phyloP scores from a whole-genome alignment of 2,329 filamentous ascomycete genomes.

The Nemania diffusa region DNA sequence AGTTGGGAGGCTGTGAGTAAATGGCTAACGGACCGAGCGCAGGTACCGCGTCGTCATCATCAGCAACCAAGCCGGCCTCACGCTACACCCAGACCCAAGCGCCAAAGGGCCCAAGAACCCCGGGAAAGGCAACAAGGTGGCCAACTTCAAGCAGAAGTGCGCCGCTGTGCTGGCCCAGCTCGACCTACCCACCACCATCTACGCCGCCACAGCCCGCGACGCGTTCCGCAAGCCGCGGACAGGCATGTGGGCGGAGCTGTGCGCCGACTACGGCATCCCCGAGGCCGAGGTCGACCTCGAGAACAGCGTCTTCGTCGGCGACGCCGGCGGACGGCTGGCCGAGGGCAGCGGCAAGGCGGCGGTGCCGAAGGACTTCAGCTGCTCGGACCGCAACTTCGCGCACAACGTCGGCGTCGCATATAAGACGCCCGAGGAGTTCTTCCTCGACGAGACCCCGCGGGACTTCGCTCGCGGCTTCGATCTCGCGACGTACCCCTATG shows the following conservation, averaged over 20 bases:
- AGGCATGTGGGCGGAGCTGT: conserved; percentile 83
- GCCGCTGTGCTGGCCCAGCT: conserved; percentile 74
- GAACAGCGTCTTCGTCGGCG: conserved; percentile 86
- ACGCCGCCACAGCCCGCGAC: conserved; percentile 87
- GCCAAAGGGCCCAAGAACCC: conserved; percentile 67
- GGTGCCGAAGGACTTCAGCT: conserved; percentile 69
- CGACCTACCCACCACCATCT: conserved; percentile 80
- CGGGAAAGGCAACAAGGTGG: conserved; percentile 72
- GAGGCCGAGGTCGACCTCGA: conserved; percentile 72
- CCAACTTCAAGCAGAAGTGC: conserved; percentile 86
- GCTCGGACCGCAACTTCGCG: conserved; percentile 81
- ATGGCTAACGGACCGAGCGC: conserved; percentile 20
- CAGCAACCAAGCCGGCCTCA: conserved; percentile 89
- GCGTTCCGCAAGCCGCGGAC: conserved; percentile 85
- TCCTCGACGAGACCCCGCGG: conserved; percentile 73
- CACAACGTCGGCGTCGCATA: conserved; percentile 84
- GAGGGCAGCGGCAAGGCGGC: conserved; percentile 50
- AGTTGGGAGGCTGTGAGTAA: not conserved
- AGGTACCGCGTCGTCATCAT: conserved; percentile 82
- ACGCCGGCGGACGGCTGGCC: conserved; percentile 75
- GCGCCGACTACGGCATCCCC: conserved; percentile 68
- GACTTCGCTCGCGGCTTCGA: conserved; percentile 79
- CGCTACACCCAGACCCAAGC: conserved; percentile 78
- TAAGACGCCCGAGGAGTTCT: conserved; percentile 91
- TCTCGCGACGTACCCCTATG: conserved; percentile 65